phyloP scores from a whole-genome alignment of 2,329 filamentous ascomycete genomes.

The Clonostachys byssicola region DNA sequence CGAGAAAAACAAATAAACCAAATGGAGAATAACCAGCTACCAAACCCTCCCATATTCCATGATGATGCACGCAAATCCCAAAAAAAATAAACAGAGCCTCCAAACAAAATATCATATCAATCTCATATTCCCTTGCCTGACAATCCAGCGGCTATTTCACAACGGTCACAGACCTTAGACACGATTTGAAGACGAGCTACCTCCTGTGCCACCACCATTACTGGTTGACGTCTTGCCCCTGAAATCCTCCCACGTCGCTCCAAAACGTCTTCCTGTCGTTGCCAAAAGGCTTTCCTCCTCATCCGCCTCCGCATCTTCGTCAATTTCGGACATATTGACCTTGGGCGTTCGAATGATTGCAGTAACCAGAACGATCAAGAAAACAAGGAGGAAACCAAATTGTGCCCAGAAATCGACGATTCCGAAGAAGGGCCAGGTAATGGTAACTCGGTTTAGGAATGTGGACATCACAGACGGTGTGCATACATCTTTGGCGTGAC shows the following conservation, averaged over 20 bases:
- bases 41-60: too few relatives aligned
- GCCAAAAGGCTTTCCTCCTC: constrained; percentile 92
- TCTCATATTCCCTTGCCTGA: too few relatives aligned
- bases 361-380: constrained; percentile 75
- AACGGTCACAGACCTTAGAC: not conserved
- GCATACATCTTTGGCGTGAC: constrained; percentile 75
- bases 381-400: constrained; percentile 83
- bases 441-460: constrained; percentile 85
- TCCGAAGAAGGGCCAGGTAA: constrained; percentile 95
- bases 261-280: constrained; percentile 75
- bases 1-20: too few relatives aligned
- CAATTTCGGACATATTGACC: constrained; percentile 71
- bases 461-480: constrained; percentile 89
- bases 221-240: constrained; percentile 44
- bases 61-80: too few relatives aligned
- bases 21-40: too few relatives aligned
- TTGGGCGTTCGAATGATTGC: constrained; percentile 77
- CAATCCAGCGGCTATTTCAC: too few relatives aligned
- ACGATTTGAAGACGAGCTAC: not conserved
- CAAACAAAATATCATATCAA: too few relatives aligned
- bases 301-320: constrained; percentile 85
- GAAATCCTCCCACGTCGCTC: constrained; percentile 86
- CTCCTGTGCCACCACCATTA: constrained; percentile 6
- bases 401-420: constrained; percentile 94
- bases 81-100: too few relatives aligned